Conservation (phyloP, 2,329 filamentous ascomycete species). For the Orbilia ellipsospora region DNA sequence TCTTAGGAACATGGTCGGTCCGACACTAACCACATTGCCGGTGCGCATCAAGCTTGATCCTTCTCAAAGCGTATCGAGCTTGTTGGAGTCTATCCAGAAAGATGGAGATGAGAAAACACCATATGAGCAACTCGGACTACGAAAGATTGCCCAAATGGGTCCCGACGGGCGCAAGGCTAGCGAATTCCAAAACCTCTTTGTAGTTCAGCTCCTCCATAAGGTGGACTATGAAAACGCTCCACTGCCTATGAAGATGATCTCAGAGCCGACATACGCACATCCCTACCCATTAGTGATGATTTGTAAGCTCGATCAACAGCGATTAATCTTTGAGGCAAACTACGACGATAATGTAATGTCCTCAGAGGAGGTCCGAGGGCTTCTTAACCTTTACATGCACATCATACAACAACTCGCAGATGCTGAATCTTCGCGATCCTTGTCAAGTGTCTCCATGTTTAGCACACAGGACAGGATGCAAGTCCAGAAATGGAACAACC, state of each 20-base stretch:
- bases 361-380: slow-evolving; percentile 10
- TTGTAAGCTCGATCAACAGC: slow-evolving; percentile 12
- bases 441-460: slow-evolving; percentile 6
- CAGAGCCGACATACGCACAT: slow-evolving; percentile 11
- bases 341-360: slow-evolving; percentile 21
- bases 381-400: slow-evolving; percentile 21
- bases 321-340: slow-evolving; percentile 11
- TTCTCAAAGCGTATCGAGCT: slow-evolving; percentile 14
- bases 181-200: slow-evolving; percentile 17
- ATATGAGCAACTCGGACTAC: slow-evolving; percentile 14
- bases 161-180: slow-evolving; percentile 19
- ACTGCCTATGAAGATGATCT: slow-evolving; percentile 16
- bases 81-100: slow-evolving; percentile 9
- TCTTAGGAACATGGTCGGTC: slow-evolving; percentile 13
- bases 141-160: slow-evolving; percentile 19
- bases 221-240: slow-evolving; percentile 8
- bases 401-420: slow-evolving; percentile 15
- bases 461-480: neutral
- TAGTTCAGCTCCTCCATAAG: slow-evolving; percentile 16
- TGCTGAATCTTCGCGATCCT: slow-evolving; percentile 11
- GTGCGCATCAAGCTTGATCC: slow-evolving; percentile 16
- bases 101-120: slow-evolving; percentile 8
- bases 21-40: slow-evolving; percentile 9
- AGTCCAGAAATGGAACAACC: neutral
- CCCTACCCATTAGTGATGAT: slow-evolving; percentile 16